Evolutionary conservation across 441 rosid species (phyloP).

Genomic region (Erysimum cheiri): DNA sequence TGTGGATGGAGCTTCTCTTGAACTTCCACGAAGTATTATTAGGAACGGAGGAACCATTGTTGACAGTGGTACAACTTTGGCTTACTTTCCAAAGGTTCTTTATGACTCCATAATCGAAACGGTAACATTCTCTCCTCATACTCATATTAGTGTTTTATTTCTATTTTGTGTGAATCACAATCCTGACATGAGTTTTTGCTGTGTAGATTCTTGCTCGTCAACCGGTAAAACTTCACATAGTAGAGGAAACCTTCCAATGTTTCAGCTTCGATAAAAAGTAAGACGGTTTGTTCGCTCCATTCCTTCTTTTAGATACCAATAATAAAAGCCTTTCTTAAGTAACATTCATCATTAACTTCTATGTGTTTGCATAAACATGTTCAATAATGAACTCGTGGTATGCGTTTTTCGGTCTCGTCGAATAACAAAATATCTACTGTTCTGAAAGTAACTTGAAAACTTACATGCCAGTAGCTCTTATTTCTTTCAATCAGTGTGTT

Average conservation of each 20-base stretch:
- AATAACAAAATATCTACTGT: background rate
- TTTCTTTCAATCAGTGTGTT: background rate
- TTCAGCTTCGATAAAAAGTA: constrained; percentile 60
- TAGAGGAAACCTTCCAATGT: constrained; percentile 77
- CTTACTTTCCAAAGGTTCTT: constrained; percentile 72
- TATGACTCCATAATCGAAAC: constrained; percentile 56
- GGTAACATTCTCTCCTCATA: constrained; percentile 46
- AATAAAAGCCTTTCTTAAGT: background rate
- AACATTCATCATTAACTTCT: background rate
- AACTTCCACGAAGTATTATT: constrained; percentile 59
- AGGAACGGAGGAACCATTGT: constrained; percentile 71
- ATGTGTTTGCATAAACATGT: constrained; percentile 6
- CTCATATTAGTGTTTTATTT: constrained; percentile 4
- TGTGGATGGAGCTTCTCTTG: constrained; percentile 66
- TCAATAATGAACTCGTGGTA: constrained; percentile 4
- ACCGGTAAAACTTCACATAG: constrained; percentile 63
- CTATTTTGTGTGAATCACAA: constrained; percentile 9
- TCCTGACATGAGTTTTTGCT: constrained; percentile 28
- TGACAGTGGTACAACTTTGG: constrained; percentile 95
- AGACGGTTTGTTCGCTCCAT: background rate
- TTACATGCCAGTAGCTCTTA: background rate
- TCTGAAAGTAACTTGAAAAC: constrained; percentile 2
- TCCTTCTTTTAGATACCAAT: background rate
- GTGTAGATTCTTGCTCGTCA: constrained; percentile 63
- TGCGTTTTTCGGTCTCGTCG: background rate